These are phyloP conservation scores for Gelatoporia subvermispora DNA, from an alignment of 768 basidiomycete species.

Conservation along the genomic window DNA sequence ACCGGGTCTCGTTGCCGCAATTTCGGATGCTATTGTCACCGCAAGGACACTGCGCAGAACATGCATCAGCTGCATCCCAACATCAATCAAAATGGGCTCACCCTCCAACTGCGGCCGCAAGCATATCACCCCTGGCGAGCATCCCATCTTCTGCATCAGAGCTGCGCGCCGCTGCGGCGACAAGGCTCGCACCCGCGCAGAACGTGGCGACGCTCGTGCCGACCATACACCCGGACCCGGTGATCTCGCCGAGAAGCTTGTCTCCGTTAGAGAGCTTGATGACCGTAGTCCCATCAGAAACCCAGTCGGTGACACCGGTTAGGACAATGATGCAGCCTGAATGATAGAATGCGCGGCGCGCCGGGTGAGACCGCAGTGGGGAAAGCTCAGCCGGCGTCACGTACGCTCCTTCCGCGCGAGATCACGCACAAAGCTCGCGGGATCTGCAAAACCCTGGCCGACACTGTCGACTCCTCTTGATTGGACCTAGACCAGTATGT, in stretches of 20 bases:
- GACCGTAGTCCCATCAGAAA: conserved; percentile 74
- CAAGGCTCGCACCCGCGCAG: conserved; percentile 62
- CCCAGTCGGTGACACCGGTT: conserved; percentile 76
- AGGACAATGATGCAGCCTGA: conserved; percentile 77
- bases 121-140: conserved; percentile 73
- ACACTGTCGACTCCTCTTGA: conserved; percentile 85
- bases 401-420: conserved; percentile 74
- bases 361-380: not conserved
- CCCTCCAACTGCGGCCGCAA: conserved; percentile 75
- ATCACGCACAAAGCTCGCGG: conserved; percentile 58
- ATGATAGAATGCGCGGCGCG: not conserved
- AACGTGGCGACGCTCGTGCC: conserved; percentile 77
- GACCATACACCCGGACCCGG: conserved; percentile 85
- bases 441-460: conserved; percentile 73
- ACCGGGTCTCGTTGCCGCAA: conserved; percentile 45
- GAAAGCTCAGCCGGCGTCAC: conserved; percentile 18
- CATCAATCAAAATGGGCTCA: conserved; percentile 29
- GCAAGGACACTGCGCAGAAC: conserved; percentile 41
- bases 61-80: not conserved
- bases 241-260: conserved; percentile 69
- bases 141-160: conserved; percentile 28
- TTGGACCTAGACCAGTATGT: conserved; percentile 41
- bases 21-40: conserved; percentile 56
- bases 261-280: conserved; percentile 75
- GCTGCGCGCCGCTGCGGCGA: conserved; percentile 23